These are phyloP conservation scores for Mycena epipterygia DNA, from an alignment of 768 basidiomycete species.

Conservation along the genomic window DNA sequence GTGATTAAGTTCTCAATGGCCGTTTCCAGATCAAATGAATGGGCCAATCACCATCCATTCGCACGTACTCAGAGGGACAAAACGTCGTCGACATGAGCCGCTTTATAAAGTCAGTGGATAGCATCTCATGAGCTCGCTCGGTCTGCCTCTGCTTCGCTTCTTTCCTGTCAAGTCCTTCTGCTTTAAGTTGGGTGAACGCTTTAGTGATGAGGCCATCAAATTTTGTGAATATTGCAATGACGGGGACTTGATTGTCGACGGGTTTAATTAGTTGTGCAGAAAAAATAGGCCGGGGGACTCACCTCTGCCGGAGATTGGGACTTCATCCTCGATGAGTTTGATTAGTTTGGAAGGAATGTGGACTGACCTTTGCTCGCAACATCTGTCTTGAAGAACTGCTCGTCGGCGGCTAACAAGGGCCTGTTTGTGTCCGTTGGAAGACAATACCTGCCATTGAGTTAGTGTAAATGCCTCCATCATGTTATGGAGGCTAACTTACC, in stretches of 20 bases:
- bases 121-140: not conserved
- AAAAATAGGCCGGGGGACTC: not conserved
- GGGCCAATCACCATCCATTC: not conserved
- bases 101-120: not conserved
- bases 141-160: slow-evolving; percentile 4
- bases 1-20: not conserved
- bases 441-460: not conserved
- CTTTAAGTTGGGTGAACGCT: slow-evolving; percentile 36
- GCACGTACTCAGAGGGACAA: not conserved
- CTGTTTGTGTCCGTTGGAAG: too few relatives aligned
- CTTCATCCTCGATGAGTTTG: too few relatives aligned
- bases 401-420: not conserved
- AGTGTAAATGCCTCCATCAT: not conserved
- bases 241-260: not conserved
- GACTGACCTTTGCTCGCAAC: too few relatives aligned
- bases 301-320: not conserved
- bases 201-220: slow-evolving; percentile 4
- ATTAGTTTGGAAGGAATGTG: too few relatives aligned
- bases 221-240: not conserved
- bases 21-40: not conserved
- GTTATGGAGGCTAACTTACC: not conserved
- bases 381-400: not conserved
- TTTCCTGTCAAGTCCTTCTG: slow-evolving; percentile 26
- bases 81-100: slow-evolving; percentile 2
- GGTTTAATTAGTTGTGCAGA: not conserved